Evolutionary conservation across 768 basidiomycete species (phyloP).

Genomic region (Pseudohyphozyma bogoriensis): DNA sequence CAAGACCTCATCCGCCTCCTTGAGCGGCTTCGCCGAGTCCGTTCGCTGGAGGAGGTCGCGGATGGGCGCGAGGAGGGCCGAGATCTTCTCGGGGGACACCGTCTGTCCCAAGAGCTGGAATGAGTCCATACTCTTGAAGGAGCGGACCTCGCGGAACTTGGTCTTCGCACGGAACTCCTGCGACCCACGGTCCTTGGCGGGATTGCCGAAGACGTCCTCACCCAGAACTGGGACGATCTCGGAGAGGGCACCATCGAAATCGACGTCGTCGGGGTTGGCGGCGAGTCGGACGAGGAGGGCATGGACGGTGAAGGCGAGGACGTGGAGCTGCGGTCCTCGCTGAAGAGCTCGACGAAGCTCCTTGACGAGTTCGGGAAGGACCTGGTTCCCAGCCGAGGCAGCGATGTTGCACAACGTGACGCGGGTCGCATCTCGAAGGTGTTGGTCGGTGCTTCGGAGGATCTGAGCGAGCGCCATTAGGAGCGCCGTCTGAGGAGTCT

Average conservation of each 20-base stretch:
- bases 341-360: constrained; percentile 75
- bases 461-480: constrained; percentile 80
- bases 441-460: constrained; percentile 84
- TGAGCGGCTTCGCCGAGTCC: constrained; percentile 65
- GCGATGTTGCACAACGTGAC: constrained; percentile 75
- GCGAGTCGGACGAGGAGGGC: constrained; percentile 63
- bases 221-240: constrained; percentile 72
- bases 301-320: constrained; percentile 75
- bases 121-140: constrained; percentile 72
- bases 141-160: constrained; percentile 81
- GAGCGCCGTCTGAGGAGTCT: constrained; percentile 61
- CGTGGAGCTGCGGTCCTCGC: constrained; percentile 88
- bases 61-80: constrained; percentile 63
- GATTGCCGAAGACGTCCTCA: constrained; percentile 84
- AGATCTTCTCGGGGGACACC: constrained; percentile 66
- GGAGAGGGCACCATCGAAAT: constrained; percentile 66
- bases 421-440: constrained; percentile 74
- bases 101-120: constrained; percentile 69
- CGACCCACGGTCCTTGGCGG: constrained; percentile 72
- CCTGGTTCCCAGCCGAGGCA: constrained; percentile 58
- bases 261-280: constrained; percentile 34
- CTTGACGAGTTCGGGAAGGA: constrained; percentile 60
- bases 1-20: constrained; percentile 77
- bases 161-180: constrained; percentile 74
- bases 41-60: constrained; percentile 78